A percentile compares a stretch with the other conserved stretches of the same genome.
phyloP scores from a whole-genome alignment of 768 basidiomycete species.

The Lactarius tabidus region DNA sequence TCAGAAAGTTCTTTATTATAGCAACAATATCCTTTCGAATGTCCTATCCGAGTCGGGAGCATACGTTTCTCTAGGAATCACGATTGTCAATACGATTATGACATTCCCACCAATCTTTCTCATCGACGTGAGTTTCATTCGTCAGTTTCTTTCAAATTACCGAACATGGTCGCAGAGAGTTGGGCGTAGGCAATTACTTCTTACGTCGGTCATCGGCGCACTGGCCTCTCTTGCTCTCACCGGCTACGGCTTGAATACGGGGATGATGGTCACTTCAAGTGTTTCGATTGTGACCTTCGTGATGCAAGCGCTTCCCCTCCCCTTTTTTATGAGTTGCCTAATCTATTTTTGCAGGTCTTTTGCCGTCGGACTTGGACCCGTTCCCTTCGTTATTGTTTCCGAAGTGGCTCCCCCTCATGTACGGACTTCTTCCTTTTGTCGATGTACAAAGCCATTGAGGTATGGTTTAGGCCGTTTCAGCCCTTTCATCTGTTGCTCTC shows the following conservation, averaged over 20 bases:
- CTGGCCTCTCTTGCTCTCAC: conserved; percentile 60
- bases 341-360: conserved; percentile 55
- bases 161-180: conserved; percentile 45
- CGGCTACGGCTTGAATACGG: conserved; percentile 65
- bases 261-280: conserved; percentile 58
- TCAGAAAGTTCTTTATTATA: conserved; percentile 77
- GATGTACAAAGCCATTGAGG: neutral
- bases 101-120: conserved; percentile 84
- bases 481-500: conserved; percentile 31
- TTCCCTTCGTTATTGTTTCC: conserved; percentile 90
- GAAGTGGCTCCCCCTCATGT: conserved; percentile 83
- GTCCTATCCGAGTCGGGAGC: conserved; percentile 76
- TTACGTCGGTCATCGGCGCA: conserved; percentile 62
- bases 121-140: conserved; percentile 59
- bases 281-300: conserved; percentile 76
- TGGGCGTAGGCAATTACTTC: conserved; percentile 68
- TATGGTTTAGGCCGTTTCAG: conserved; percentile 29
- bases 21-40: conserved; percentile 79
- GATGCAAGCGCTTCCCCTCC: conserved; percentile 45
- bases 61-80: conserved; percentile 80
- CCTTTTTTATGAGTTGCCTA: neutral
- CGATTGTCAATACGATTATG: conserved; percentile 77
- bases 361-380: conserved; percentile 83
- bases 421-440: conserved; percentile 31
- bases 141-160: neutral